Evolutionary conservation across 225 moss, liverwort and hornwort genomes (phyloP), one percentile per base, ranked within the genome.

Genomic region (Polytrichum formosum): DNA sequence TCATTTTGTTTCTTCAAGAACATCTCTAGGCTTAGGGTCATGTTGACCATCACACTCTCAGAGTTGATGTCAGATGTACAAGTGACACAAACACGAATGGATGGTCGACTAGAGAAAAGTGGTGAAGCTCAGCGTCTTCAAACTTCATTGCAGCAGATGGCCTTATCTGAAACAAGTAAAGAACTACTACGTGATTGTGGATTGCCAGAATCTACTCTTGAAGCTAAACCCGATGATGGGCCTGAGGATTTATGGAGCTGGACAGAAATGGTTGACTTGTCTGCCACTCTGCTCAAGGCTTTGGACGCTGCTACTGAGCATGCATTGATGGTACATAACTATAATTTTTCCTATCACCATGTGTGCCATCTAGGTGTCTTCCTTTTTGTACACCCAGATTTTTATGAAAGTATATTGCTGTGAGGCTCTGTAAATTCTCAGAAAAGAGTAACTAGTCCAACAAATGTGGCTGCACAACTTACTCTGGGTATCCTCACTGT

Each of bases 51-150:
- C 82, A 98, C 97, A 18, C 83, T 98, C 7, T 98, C 97, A 16
- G 97, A 98, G 81, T 82, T 98, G 61, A 98, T 98, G 97, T 88
- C 97, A 58, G 97, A 98, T 84, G 97, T 98, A 74, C 94, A 94
- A 92, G 94, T 98, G 56, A 92, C 94, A 53, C 90, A 98, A 82
- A 88, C 90, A 74, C 88, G 85, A 68, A 75, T 91, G 72, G 94
- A 98, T 64, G 94, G 94, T 55, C 68, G 78, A 64, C 74, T 90
- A 28, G 97, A 94, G 78, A 92, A 94, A 75, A 98, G 97, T 66
- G 92, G 94, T 62, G 97, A 98, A 87, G 92, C 97, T 59, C 89
- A 87, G 68, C 94, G 97, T 28, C 84, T 98, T 58, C 84, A 88
- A 65, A 94, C 80, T 58, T 98, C 97, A 25, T 75, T 98, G 58